Base-by-base conservation (phyloP, 2,329 filamentous ascomycete species). In the Fonsecaea pedrosoi region DNA sequence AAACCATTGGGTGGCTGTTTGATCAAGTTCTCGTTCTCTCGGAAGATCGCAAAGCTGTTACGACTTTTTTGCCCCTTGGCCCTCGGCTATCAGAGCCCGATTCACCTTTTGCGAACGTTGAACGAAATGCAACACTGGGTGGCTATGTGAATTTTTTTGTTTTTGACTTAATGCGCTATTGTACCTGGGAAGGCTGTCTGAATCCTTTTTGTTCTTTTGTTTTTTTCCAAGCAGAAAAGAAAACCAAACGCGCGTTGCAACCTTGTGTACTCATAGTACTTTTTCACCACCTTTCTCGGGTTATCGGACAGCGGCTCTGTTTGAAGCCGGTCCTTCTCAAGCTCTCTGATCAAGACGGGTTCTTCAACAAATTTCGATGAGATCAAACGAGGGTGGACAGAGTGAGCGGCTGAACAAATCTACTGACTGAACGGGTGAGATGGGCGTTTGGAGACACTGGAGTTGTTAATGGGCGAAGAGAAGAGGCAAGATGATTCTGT, bases 1-100 rank as follows among this genome's bases (percentile, higher is more conserved):
- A 62, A 55, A 63, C 54, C 61, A 70, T 50, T 61, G 61, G 71
- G 71, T 70, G 71, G 71, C 66, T 73, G 66, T 73, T 71, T 73
- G 69, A 71, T 66, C 68, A 69, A 59, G 62, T 64, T 69, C 58
- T 60, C 57, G 58, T 42, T 38, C 56, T 40, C 48, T 25, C 30
- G 38, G 37, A 40, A 45, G 62, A 55, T 45, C 48, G 55, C 54
- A 55, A 61, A 58, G 53, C 61, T 61, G 21, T 63, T 38, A 58
- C 68, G 50, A 61, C 21, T 40, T 50, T 62, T 48, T 60, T 56
- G 65, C 50, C 60, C 48, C 54, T 45, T 61, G 62, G 64, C 55
- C 37, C 34, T 62, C 58, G 69, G 69, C 69, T 66, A 71, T 67
- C 69, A 69, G 65, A 50, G 69, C 67, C 69, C 50, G 48, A 35